Evolutionary conservation across 495 filamentous ascomycete genomes (phyloP), one percentile per base, ranked within the genome.

Genomic region (Sporormia fimetaria): DNA sequence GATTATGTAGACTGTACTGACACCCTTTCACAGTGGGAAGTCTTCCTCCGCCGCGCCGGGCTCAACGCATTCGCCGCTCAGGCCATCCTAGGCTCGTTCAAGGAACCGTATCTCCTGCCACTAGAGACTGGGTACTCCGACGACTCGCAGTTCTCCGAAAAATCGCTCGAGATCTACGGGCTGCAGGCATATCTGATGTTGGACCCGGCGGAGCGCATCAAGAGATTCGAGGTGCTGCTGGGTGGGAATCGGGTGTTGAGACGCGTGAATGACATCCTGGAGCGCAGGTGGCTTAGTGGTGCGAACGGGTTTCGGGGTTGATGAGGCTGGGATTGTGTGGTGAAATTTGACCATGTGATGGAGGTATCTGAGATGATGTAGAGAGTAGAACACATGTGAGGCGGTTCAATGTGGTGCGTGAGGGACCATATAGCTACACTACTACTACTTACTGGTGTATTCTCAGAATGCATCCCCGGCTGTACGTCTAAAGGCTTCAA

Each of bases 41-140:
- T 76, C 8, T 86, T 84, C 50, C 63, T 93, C 11, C 69, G 83
- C 16, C 57, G 66, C n/a, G 69, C 70, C 9, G 87, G 86, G 3
- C 59, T 90, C 61, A 93, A 92, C 63, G 74, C 78, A 3, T 90
- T 72, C 57, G 86, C 81, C 2, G 84, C 87, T 15, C 83, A 88
- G 52, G 69, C 66, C 11, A 61, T 88, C 0, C 61, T 88, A 16
- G 63, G 63, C 10, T 57, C 56, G 27, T 42, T 80, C 8, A 72
- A 68, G 44, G 50, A 35, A 6, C 37, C 47, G 4, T 34, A 41
- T 20, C 20, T 30, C 17, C 26, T 37, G 15, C 14, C 43, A 22
- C 8, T 46, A 5, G 33, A 24, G n/a, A 35, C 30, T 2, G 37
- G 10, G 28, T 40, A 31, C 1, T 15, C 24, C 14, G 16, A 8